phyloP scores from a whole-genome alignment of 352 stramenopile species.

The Globisporangium takayamanum region DNA sequence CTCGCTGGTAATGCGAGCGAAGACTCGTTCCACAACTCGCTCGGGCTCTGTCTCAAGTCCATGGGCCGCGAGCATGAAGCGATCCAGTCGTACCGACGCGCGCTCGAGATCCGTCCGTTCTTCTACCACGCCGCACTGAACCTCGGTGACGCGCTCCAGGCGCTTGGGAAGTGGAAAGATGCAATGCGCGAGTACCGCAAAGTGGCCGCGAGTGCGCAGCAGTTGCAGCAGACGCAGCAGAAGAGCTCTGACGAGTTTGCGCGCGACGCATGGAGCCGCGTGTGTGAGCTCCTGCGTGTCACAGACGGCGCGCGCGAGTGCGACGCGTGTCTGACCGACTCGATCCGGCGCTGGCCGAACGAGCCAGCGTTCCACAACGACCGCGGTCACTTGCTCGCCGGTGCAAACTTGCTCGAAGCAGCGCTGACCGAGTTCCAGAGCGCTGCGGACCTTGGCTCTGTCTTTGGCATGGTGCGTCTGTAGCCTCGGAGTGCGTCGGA shows the following conservation, averaged over 20 bases:
- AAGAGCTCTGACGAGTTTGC: conserved; percentile 14
- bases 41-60: conserved; percentile 42
- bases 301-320: conserved; percentile 38
- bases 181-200: conserved; percentile 47
- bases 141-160: conserved; percentile 42
- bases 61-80: conserved; percentile 35
- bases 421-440: conserved; percentile 51
- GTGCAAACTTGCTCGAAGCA: conserved; percentile 45
- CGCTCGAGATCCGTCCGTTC: conserved; percentile 43
- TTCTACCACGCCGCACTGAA: conserved; percentile 38
- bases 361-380: conserved; percentile 54
- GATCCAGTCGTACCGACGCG: conserved; percentile 35
- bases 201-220: conserved; percentile 20
- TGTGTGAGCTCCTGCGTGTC: conserved; percentile 50
- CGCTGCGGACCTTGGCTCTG: conserved; percentile 31
- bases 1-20: conserved; percentile 38
- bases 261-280: conserved; percentile 27
- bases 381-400: conserved; percentile 44
- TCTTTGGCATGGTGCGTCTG: conserved; percentile 38
- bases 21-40: conserved; percentile 43
- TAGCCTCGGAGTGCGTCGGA: background rate
- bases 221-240: conserved; percentile 7
- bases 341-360: conserved; percentile 41
- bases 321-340: conserved; percentile 47
- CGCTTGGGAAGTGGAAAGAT: conserved; percentile 44